Evolutionary conservation across 768 basidiomycete genomes (phyloP), one percentile per base, ranked within the genome.

Genomic region (Rickenella mellea): DNA sequence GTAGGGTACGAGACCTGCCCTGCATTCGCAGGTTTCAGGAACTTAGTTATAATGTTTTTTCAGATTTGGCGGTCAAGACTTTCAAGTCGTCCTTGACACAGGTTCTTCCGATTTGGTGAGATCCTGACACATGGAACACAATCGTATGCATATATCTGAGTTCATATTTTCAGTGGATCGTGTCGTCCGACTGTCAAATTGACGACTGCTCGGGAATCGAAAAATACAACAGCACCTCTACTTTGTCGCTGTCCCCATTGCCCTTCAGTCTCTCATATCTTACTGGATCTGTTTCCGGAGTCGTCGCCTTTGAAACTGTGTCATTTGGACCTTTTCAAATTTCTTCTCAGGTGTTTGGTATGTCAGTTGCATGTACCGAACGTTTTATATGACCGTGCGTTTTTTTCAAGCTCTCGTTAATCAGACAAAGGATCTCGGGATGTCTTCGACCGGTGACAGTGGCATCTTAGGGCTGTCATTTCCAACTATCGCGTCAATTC

Each of bases 401-500:
- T 24, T 37, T 27, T n/a, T 40, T 46, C n/a, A 45, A 75, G 73
- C 68, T 21, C 44, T 73, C 17, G 76, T 67, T 39, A 65, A 70
- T 38, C 43, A 56, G 40, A 71, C 74, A 1, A 44, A 51, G 8
- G 64, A 60, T 7, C 63, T 78, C 19, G 63, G 61, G 11, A 64
- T 79, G 25, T 55, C 65, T 9, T 56, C 55, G 11, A 68, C 68
- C 1, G 69, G 67, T 15, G 71, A 71, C 45, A 77, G 74, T 15
- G 77, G 76, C 4, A 71, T 78, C 21, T 52, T 76, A 11, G 78
- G 78, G 5, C 66, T 80, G 22, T 61, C 69, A 0, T 77, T 79
- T 49, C 58, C 72, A 11, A 55, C 63, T 22, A 56, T 60, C 24
- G 72, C 74, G 3, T 58, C 71, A n/a, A 75, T 78, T 14, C 51